Percentiles rank a stretch among this genome's conserved stretches.
Conservation (phyloP, 331 rosid genomes). For the Rosa hybrid region DNA sequence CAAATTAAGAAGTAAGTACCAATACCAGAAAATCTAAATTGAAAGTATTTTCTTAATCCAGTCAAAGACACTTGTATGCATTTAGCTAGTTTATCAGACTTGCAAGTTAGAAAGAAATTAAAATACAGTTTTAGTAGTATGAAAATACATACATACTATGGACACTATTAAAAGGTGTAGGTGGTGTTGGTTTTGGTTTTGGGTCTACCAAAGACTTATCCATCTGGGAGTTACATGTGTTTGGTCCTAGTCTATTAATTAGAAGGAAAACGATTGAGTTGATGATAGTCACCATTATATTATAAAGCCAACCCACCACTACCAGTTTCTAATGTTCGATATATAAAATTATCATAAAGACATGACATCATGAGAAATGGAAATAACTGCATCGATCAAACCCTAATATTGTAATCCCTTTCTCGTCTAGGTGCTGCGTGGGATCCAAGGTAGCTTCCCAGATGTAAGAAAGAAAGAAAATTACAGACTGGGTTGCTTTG, state of each 20-base stretch:
- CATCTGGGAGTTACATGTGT: neutral
- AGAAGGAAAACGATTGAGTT: neutral
- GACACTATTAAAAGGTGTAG: neutral
- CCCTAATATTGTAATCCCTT: neutral
- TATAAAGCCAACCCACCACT: neutral
- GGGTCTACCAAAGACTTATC: slow-evolving; percentile 7
- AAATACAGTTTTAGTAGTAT: neutral
- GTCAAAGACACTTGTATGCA: neutral
- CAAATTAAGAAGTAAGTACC: neutral
- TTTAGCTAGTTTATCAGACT: neutral
- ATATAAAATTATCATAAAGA: neutral
- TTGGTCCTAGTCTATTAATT: slow-evolving; percentile 2
- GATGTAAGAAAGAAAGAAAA: neutral
- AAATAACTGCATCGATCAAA: neutral
- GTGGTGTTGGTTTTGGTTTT: neutral
- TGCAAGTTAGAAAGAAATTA: neutral
- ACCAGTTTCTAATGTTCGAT: neutral
- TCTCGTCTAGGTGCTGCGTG: neutral
- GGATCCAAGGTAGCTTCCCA: slow-evolving; percentile 2
- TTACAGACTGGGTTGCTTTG: neutral
- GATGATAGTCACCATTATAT: neutral
- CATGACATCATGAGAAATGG: neutral
- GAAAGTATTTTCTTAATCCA: neutral
- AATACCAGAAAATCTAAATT: too few relatives aligned
- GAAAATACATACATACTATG: neutral